These are phyloP conservation scores for Sugiyamaella smithiae DNA, from an alignment of 805 yeast species.

Conservation along the genomic window DNA sequence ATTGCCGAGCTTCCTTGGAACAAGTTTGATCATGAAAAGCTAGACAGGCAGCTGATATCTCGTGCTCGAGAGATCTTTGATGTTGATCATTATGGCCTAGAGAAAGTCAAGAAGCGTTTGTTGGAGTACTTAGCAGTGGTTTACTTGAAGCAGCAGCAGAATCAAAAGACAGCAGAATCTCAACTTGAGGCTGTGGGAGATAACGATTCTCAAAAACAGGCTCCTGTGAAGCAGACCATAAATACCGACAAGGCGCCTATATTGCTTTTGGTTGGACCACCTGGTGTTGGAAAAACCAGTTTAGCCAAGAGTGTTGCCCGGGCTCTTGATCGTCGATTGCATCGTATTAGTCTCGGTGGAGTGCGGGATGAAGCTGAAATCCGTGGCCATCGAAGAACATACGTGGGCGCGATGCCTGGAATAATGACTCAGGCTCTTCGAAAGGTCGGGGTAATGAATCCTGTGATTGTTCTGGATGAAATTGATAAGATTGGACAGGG, in stretches of 20 bases:
- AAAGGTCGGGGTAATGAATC: slow-evolving; percentile 74
- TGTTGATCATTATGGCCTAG: slow-evolving; percentile 75
- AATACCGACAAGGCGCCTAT: slow-evolving; percentile 58
- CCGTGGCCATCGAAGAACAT: slow-evolving; percentile 86
- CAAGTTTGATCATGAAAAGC: slow-evolving; percentile 25
- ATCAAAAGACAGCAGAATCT: slow-evolving; percentile 24
- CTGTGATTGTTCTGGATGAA: slow-evolving; percentile 80
- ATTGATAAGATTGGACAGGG: slow-evolving; percentile 70
- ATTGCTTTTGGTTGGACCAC: slow-evolving; percentile 81
- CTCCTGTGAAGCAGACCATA: slow-evolving; percentile 3
- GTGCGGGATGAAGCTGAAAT: slow-evolving; percentile 85
- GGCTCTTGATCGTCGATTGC: slow-evolving; percentile 70
- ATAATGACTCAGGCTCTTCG: slow-evolving; percentile 71
- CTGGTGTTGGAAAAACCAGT: slow-evolving; percentile 91
- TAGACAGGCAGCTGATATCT: slow-evolving; percentile 40
- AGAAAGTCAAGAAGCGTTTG: slow-evolving; percentile 68
- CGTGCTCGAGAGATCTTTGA: slow-evolving; percentile 59
- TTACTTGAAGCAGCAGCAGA: slow-evolving; percentile 45
- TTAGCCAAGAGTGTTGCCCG: slow-evolving; percentile 78
- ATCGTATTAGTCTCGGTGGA: slow-evolving; percentile 82
- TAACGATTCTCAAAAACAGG: not conserved
- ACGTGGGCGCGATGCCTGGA: slow-evolving; percentile 93
- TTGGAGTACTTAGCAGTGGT: slow-evolving; percentile 78
- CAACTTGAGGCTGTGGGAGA: not conserved
- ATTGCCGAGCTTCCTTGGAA: slow-evolving; percentile 41